A percentile compares a stretch with the other conserved stretches of the same genome.
Evolutionary conservation across 495 filamentous ascomycete genomes (phyloP).

Genomic region (Podospora didyma): DNA sequence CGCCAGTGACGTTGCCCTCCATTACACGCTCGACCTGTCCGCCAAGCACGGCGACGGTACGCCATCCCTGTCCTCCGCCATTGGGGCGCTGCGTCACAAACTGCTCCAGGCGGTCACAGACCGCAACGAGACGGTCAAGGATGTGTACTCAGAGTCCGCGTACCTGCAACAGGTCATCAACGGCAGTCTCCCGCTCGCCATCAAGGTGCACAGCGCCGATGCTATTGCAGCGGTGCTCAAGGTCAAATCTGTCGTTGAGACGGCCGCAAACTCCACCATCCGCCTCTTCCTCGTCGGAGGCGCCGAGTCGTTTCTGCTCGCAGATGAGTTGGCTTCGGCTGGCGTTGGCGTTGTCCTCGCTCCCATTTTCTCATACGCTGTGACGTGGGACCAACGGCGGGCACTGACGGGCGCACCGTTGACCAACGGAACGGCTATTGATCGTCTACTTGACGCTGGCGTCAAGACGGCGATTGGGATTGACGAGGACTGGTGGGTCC

Average conservation of each 20-base stretch:
- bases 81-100: slow-evolving; percentile 36
- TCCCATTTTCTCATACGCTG: slow-evolving; percentile 39
- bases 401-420: slow-evolving; percentile 48
- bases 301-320: slow-evolving; percentile 46
- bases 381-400: slow-evolving; percentile 43
- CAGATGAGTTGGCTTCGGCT: slow-evolving; percentile 41
- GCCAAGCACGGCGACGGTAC: slow-evolving; percentile 31
- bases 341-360: slow-evolving; percentile 46
- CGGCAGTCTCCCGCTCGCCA: slow-evolving; percentile 32
- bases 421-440: slow-evolving; percentile 47
- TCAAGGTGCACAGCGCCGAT: slow-evolving; percentile 45
- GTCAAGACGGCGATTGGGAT: slow-evolving; percentile 43
- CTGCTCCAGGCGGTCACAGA: slow-evolving; percentile 35
- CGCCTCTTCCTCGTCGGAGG: slow-evolving; percentile 45
- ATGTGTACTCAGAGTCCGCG: slow-evolving; percentile 35
- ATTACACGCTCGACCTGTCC: slow-evolving; percentile 38
- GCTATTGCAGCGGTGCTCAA: slow-evolving; percentile 37
- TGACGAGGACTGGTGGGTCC: slow-evolving; percentile 46
- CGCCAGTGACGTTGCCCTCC: slow-evolving; percentile 36
- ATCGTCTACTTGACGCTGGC: slow-evolving; percentile 40
- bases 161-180: slow-evolving; percentile 37
- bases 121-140: slow-evolving; percentile 20
- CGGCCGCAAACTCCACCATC: slow-evolving; percentile 16
- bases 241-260: slow-evolving; percentile 35
- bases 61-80: slow-evolving; percentile 34